These are phyloP conservation scores for Alternaria atra DNA, from an alignment of 2,329 filamentous ascomycete species.

Conservation along the genomic window DNA sequence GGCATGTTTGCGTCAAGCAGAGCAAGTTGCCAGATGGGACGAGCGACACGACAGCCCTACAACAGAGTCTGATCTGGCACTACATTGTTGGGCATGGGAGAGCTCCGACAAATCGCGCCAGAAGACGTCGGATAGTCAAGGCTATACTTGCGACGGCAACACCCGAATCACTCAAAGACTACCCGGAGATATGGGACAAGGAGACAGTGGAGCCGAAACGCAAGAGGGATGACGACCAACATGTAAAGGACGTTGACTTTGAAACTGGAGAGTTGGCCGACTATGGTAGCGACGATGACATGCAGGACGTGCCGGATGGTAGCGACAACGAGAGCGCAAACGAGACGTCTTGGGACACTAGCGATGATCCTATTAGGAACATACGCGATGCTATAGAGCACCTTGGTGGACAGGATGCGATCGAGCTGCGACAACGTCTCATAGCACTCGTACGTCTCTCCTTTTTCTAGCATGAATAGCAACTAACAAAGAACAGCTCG, in stretches of 20 bases:
- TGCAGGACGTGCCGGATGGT: constrained; percentile 29
- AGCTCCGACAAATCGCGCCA: constrained; percentile 48
- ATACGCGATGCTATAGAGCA: constrained; percentile 33
- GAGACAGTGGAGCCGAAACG: constrained; percentile 64
- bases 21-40: constrained; percentile 25
- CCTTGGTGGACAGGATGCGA: constrained; percentile 61
- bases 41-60: constrained; percentile 46
- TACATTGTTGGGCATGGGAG: constrained; percentile 61
- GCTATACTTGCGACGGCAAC: constrained; percentile 74
- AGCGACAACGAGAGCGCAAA: constrained; percentile 16
- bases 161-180: constrained; percentile 62
- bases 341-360: not conserved
- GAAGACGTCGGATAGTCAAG: constrained; percentile 65
- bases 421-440: constrained; percentile 69
- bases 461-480: too few relatives aligned
- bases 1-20: constrained; percentile 62
- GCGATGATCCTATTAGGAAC: constrained; percentile 4
- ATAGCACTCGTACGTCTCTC: constrained; percentile 62
- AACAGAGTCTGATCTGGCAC: constrained; percentile 66
- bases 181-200: constrained; percentile 72
- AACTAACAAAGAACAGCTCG: constrained; percentile 45
- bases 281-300: constrained; percentile 54
- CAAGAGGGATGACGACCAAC: constrained; percentile 61
- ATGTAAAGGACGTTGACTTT: constrained; percentile 68
- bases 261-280: constrained; percentile 65